Percentiles rank a stretch among this genome's conserved stretches.
Evolutionary conservation across 2,329 filamentous ascomycete genomes (phyloP).

Genomic region (Chaetomium sp.): DNA sequence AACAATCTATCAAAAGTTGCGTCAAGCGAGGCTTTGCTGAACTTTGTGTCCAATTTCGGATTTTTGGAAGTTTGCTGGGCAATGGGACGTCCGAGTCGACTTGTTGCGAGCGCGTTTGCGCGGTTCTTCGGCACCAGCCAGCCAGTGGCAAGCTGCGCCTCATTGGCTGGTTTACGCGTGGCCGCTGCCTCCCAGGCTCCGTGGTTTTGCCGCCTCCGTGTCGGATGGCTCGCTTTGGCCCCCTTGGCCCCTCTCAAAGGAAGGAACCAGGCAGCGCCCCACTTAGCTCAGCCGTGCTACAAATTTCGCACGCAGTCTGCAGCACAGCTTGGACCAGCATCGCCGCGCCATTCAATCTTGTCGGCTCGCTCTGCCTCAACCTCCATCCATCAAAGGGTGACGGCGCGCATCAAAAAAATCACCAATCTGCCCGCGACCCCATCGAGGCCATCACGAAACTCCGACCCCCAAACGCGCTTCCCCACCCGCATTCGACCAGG

Average conservation of each 20-base stretch:
- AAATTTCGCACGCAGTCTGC: conserved; percentile 17
- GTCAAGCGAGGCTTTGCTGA: too few species aligned
- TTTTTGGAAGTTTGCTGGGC: too few species aligned
- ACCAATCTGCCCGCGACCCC: conserved; percentile 50
- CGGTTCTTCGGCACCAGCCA: neutral
- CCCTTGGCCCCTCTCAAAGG: too few species aligned
- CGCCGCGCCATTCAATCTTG: conserved; percentile 25
- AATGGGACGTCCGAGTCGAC: too few species aligned
- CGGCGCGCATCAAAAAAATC: conserved; percentile 58
- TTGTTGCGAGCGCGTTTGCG: neutral
- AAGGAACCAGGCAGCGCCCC: neutral
- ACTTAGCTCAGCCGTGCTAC: conserved; percentile 22
- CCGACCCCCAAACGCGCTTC: conserved; percentile 50
- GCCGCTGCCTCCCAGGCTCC: neutral
- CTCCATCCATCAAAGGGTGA: conserved; percentile 43
- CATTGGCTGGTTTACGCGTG: neutral
- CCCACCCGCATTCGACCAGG: conserved; percentile 39
- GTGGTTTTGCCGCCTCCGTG: conserved; percentile 6
- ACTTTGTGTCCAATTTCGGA: too few species aligned
- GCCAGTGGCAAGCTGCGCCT: neutral
- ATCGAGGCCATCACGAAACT: conserved; percentile 52
- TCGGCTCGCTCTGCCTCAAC: conserved; percentile 25
- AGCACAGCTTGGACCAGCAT: conserved; percentile 20
- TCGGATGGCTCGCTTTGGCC: too few species aligned
- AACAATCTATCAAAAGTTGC: too few species aligned